phyloP scores from a whole-genome alignment of 148 eudicot genomes.

The Persicaria maculosa region DNA sequence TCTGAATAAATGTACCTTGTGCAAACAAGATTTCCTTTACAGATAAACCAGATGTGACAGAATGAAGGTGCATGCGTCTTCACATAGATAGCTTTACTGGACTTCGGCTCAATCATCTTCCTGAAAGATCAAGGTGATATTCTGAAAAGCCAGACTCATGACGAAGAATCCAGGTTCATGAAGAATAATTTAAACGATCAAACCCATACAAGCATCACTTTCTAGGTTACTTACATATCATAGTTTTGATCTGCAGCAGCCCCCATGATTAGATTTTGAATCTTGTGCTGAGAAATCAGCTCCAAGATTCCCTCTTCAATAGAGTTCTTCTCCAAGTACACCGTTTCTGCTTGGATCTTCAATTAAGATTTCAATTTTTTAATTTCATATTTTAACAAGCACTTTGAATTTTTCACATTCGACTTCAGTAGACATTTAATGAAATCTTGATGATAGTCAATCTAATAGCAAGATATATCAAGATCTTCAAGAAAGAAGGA shows the following conservation, averaged over 20 bases:
- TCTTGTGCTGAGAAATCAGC: conserved; percentile 44
- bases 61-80: conserved; percentile 51
- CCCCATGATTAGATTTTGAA: conserved; percentile 82
- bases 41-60: conserved; percentile 77
- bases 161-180: background rate
- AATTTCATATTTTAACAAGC: too few species aligned
- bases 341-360: conserved; percentile 48
- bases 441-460: too few species aligned
- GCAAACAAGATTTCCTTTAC: conserved; percentile 64
- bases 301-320: conserved; percentile 72
- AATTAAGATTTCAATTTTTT: background rate
- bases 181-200: background rate
- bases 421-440: background rate
- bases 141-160: background rate
- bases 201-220: background rate
- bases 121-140: conserved; percentile 24
- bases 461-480: too few species aligned
- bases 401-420: too few species aligned
- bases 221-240: conserved; percentile 33
- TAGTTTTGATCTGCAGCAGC: conserved; percentile 63
- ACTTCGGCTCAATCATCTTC: conserved; percentile 54
- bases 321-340: conserved; percentile 45
- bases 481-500: too few species aligned
- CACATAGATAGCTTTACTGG: conserved; percentile 73
- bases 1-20: conserved; percentile 42